Conservation (phyloP, 2,329 filamentous ascomycete genomes). For the Arachnomyces sp. region DNA sequence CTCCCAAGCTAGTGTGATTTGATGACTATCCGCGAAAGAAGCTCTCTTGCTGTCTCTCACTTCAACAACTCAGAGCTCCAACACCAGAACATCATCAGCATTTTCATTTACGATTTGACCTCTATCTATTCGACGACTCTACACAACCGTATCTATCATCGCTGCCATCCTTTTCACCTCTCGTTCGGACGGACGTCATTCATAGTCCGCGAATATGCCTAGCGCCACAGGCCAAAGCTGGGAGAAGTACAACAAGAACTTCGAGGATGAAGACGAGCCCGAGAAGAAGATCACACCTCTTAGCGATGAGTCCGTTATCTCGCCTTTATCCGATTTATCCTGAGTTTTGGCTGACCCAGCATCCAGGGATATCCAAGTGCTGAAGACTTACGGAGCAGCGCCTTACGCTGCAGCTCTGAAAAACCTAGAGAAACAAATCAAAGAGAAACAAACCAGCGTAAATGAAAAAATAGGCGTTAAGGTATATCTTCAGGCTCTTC, state of each 20-base stretch:
- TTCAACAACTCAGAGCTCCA: too few species aligned
- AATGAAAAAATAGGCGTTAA: constrained; percentile 88
- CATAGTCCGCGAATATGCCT: constrained; percentile 57
- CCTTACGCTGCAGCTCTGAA: constrained; percentile 90
- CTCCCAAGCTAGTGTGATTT: too few species aligned
- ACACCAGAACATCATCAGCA: too few species aligned
- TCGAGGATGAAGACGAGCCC: constrained; percentile 90
- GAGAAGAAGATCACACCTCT: constrained; percentile 99
- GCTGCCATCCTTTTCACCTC: constrained; percentile 3
- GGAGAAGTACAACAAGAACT: constrained; percentile 99
- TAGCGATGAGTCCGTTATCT: constrained; percentile 73
- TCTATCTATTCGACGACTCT: constrained; percentile 1
- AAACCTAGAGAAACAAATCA: constrained; percentile 98
- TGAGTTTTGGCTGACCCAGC: constrained; percentile 22
- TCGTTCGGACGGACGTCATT: constrained; percentile 16
- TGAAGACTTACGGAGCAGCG: constrained; percentile 97
- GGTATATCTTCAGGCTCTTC: constrained; percentile 19
- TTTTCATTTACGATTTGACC: too few species aligned
- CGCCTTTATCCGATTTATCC: constrained; percentile 1
- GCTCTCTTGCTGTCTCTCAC: too few species aligned
- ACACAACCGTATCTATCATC: constrained; percentile 1
- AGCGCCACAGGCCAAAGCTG: constrained; percentile 88
- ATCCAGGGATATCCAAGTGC: constrained; percentile 88
- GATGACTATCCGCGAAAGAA: too few species aligned
- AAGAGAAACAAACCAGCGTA: constrained; percentile 95